Evolutionary conservation across 2,329 filamentous ascomycete genomes (phyloP).

Genomic region (Fusarium siculi): DNA sequence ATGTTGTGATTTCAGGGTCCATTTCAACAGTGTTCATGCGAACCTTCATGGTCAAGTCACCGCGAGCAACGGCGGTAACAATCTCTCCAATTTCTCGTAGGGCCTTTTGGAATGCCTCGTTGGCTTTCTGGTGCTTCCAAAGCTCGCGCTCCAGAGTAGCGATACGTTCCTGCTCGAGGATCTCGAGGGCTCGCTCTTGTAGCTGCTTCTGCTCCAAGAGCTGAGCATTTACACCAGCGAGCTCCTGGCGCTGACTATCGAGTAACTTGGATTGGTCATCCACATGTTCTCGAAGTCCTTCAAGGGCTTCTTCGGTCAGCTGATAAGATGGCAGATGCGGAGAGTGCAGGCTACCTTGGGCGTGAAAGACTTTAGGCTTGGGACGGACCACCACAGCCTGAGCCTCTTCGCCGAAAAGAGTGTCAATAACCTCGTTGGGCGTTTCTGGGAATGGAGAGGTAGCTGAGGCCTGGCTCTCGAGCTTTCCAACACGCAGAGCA

Average conservation of each 20-base stretch:
- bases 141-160: conserved; percentile 90
- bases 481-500: conserved; percentile 78
- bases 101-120: conserved; percentile 98
- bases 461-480: conserved; percentile 80
- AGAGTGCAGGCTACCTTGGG: conserved; percentile 54
- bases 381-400: conserved; percentile 55
- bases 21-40: conserved; percentile 95
- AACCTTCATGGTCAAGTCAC: conserved; percentile 96
- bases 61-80: conserved; percentile 93
- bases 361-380: conserved; percentile 59
- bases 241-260: conserved; percentile 85
- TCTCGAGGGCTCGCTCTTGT: conserved; percentile 83
- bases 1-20: conserved; percentile 97
- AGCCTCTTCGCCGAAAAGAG: conserved; percentile 69
- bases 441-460: conserved; percentile 78
- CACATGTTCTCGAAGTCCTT: conserved; percentile 87
- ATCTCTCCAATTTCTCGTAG: conserved; percentile 97
- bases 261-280: conserved; percentile 94
- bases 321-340: conserved; percentile 55
- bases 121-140: conserved; percentile 97
- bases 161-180: conserved; percentile 88
- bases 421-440: conserved; percentile 78
- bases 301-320: conserved; percentile 84
- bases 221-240: conserved; percentile 86
- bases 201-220: conserved; percentile 86